Conservation (phyloP, 75 land plant genomes). For the Cunninghamia lanceolata region DNA sequence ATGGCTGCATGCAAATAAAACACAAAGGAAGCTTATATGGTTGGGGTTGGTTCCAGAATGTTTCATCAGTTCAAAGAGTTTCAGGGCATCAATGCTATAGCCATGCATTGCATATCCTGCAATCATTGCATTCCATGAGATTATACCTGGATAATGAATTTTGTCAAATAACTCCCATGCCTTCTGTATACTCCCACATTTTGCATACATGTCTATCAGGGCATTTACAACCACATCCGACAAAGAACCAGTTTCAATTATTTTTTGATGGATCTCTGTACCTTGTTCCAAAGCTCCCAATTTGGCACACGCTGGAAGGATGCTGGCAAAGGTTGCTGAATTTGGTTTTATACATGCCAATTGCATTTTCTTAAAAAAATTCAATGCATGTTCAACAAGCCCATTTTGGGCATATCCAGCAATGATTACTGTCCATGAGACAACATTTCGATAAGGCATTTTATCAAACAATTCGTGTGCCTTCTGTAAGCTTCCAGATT, state of each 20-base stretch:
- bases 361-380: constrained; percentile 16
- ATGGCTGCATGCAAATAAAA: constrained; percentile 19
- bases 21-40: constrained; percentile 9
- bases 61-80: constrained; percentile 15
- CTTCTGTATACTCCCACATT: constrained; percentile 19
- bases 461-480: constrained; percentile 5
- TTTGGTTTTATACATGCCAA: constrained; percentile 11
- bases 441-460: constrained; percentile 1
- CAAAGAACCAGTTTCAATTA: constrained; percentile 6
- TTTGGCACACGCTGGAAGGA: constrained; percentile 10
- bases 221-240: constrained; percentile 12
- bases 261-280: constrained; percentile 13
- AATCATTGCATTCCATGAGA: constrained; percentile 20
- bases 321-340: constrained; percentile 4
- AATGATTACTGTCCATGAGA: constrained; percentile 24
- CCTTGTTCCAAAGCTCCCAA: constrained; percentile 13
- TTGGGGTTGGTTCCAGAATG: constrained; percentile 7
- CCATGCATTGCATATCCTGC: constrained; percentile 27
- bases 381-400: constrained; percentile 2
- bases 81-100: constrained; percentile 4
- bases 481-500: constrained; percentile 11
- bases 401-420: constrained; percentile 18
- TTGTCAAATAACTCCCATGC: constrained; percentile 18
- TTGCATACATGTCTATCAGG: constrained; percentile 23
- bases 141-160: constrained; percentile 1